Percentiles rank a stretch among this genome's conserved stretches.
These are phyloP conservation scores for Curvularia sp. DNA, from an alignment of 2,329 filamentous ascomycete genomes.

Conservation along the genomic window DNA sequence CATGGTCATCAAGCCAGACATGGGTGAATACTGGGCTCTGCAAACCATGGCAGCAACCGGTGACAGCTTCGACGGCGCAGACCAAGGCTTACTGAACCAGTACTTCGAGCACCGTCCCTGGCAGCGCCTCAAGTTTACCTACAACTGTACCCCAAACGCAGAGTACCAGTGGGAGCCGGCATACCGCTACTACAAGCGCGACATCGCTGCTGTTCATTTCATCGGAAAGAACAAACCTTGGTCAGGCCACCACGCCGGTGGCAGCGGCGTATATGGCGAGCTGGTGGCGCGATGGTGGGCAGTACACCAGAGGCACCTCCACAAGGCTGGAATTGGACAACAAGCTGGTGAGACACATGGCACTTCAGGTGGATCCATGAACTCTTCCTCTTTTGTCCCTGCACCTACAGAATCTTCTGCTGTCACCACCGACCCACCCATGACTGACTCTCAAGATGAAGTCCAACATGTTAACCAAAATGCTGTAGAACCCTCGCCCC, in stretches of 20 bases:
- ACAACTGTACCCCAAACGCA: conserved; percentile 95
- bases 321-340: conserved; percentile 15
- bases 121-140: conserved; percentile 90
- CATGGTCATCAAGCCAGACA: conserved; percentile 86
- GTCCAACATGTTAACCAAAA: conserved; percentile 56
- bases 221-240: conserved; percentile 93
- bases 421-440: conserved; percentile 52
- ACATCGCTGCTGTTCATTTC: conserved; percentile 91
- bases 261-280: conserved; percentile 75
- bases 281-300: conserved; percentile 92
- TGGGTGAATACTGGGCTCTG: conserved; percentile 87
- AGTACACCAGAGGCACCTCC: conserved; percentile 86
- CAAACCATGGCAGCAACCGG: conserved; percentile 82
- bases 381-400: conserved; percentile 24
- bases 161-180: conserved; percentile 98
- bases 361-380: conserved; percentile 15
- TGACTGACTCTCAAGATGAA: conserved; percentile 54
- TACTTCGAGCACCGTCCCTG: conserved; percentile 80
- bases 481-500: conserved; percentile 49
- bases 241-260: conserved; percentile 58
- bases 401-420: conserved; percentile 39
- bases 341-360: conserved; percentile 18
- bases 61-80: conserved; percentile 94
- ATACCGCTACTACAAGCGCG: conserved; percentile 89
- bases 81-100: conserved; percentile 95